These are phyloP conservation scores for Cucurbita maxima DNA, from an alignment of 306 rosid genomes.

Conservation along the genomic window DNA sequence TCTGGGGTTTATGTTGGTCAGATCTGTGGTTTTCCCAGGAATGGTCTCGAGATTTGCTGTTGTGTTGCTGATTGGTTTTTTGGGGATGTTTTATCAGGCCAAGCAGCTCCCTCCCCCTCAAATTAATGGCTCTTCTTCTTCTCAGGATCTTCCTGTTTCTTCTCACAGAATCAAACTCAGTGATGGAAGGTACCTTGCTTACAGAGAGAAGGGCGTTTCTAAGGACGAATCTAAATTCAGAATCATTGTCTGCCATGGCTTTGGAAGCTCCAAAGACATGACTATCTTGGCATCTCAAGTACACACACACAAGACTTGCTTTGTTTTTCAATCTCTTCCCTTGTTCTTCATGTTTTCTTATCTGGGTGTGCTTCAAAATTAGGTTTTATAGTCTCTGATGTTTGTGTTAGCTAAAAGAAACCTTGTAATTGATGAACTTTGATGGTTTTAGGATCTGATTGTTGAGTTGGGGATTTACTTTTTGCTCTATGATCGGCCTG, in stretches of 20 bases:
- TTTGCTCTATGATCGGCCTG: conserved; percentile 72
- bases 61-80: conserved; percentile 44
- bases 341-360: not conserved
- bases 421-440: not conserved
- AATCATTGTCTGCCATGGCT: conserved; percentile 35
- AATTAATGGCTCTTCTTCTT: not conserved
- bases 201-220: conserved; percentile 31
- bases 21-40: conserved; percentile 13
- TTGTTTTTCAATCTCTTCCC: not conserved
- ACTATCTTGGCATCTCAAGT: conserved; percentile 35
- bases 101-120: conserved; percentile 21
- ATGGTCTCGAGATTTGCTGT: conserved; percentile 40
- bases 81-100: conserved; percentile 63
- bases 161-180: conserved; percentile 28
- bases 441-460: conserved; percentile 52
- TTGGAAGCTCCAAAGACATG: conserved; percentile 54
- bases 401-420: too few species aligned
- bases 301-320: conserved; percentile 5
- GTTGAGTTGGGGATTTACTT: conserved; percentile 60
- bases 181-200: conserved; percentile 41
- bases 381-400: too few species aligned
- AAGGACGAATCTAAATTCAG: conserved; percentile 18
- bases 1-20: not conserved
- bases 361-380: not conserved
- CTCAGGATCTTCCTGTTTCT: conserved; percentile 9